These are phyloP conservation scores for Cornus florida DNA, from an alignment of 148 eudicot species.

Conservation along the genomic window DNA sequence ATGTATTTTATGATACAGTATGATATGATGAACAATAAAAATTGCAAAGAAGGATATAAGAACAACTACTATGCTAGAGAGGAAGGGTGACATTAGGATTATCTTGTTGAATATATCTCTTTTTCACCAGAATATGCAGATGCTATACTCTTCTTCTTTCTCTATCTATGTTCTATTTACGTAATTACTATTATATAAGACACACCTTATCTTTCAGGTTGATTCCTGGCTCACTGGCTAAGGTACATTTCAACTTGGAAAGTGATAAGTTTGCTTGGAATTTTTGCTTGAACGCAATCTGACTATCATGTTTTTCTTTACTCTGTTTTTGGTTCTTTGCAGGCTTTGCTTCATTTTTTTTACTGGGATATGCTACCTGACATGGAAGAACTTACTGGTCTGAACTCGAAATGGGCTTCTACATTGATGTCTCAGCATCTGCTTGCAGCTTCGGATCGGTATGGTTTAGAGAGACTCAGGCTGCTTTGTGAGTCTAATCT, in stretches of 20 bases:
- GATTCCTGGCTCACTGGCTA: neutral
- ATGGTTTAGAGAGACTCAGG: slow-evolving; percentile 83
- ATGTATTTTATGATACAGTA: no score
- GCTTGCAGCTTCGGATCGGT: slow-evolving; percentile 94
- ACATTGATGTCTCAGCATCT: slow-evolving; percentile 91
- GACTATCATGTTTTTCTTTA: neutral
- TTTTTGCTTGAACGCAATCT: neutral
- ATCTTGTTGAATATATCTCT: neutral
- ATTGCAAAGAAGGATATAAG: no score
- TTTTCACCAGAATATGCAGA: neutral
- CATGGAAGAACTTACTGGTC: slow-evolving; percentile 73
- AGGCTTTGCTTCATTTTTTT: slow-evolving; percentile 88
- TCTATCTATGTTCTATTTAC: neutral
- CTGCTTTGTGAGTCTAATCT: slow-evolving; percentile 79
- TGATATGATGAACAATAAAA: no score
- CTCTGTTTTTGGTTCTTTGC: slow-evolving; percentile 21
- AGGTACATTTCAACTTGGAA: neutral
- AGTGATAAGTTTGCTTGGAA: neutral
- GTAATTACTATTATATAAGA: neutral
- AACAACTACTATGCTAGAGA: no score
- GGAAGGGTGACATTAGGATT: neutral
- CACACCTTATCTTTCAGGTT: neutral
- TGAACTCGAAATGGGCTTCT: slow-evolving; percentile 71
- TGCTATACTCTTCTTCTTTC: neutral
- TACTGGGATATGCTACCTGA: slow-evolving; percentile 89